Percentiles rank a stretch among this genome's conserved stretches.
Evolutionary conservation across 2,329 filamentous ascomycete species (phyloP).

Genomic region (Hortaea werneckii): DNA sequence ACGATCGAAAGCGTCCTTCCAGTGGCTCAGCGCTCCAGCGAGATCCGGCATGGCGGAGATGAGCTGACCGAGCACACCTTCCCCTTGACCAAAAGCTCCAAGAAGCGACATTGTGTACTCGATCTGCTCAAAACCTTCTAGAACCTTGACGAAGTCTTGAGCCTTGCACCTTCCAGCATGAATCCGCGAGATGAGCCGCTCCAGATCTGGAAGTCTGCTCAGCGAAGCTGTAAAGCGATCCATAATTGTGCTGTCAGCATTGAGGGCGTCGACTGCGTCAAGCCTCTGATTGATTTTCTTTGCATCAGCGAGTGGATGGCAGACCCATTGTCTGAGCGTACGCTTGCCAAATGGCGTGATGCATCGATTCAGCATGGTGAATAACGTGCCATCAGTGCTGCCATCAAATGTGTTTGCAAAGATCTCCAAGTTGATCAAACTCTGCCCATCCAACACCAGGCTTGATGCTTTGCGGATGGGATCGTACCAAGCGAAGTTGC

Average conservation of each 20-base stretch:
- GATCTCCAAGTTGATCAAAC: constrained; percentile 92
- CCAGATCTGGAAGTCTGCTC: constrained; percentile 84
- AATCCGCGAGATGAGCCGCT: constrained; percentile 85
- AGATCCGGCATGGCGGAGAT: constrained; percentile 81
- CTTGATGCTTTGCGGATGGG: constrained; percentile 86
- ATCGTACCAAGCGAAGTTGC: constrained; percentile 84
- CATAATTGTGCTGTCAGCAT: constrained; percentile 67
- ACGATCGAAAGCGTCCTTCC: constrained; percentile 88
- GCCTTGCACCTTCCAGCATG: constrained; percentile 85
- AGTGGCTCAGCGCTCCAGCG: constrained; percentile 61
- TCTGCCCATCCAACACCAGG: constrained; percentile 87
- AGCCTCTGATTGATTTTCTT: constrained; percentile 83
- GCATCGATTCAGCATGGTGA: constrained; percentile 82
- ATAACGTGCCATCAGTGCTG: constrained; percentile 74
- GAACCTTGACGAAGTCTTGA: constrained; percentile 83
- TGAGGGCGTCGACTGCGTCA: constrained; percentile 87
- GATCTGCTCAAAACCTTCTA: constrained; percentile 96
- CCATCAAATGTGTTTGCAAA: constrained; percentile 91
- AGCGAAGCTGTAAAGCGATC: constrained; percentile 84
- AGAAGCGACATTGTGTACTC: constrained; percentile 85
- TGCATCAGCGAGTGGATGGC: constrained; percentile 82
- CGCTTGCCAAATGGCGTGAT: constrained; percentile 96
- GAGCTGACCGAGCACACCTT: constrained; percentile 75
- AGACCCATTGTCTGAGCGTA: constrained; percentile 93
- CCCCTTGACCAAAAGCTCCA: constrained; percentile 60